Conservation (phyloP, 148 eudicot species). For the Pharnaceum exiguum region DNA sequence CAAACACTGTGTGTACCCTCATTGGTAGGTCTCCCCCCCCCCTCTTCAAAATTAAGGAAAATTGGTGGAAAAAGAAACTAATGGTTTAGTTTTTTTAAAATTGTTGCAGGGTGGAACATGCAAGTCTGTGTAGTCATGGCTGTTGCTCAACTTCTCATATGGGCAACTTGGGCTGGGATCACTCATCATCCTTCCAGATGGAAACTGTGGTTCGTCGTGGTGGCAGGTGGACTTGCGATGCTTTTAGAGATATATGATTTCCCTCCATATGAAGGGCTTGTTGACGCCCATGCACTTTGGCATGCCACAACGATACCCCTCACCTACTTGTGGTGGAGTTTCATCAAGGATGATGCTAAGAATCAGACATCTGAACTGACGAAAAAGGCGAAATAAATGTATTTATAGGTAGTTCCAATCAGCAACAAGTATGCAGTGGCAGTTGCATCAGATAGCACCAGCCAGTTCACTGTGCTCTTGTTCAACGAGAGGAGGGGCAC, state of each 20-base stretch:
- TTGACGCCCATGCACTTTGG: conserved; percentile 93
- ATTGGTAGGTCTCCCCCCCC: no score
- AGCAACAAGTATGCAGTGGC: no score
- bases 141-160: conserved; percentile 60
- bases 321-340: conserved; percentile 88
- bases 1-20: no score
- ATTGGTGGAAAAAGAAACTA: no score
- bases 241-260: conserved; percentile 78
- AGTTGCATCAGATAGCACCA: no score
- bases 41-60: no score
- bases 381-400: conserved; percentile 71
- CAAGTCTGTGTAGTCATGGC: conserved; percentile 77
- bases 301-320: conserved; percentile 86
- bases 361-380: conserved; percentile 40
- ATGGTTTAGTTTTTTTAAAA: no score
- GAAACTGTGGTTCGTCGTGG: conserved; percentile 82
- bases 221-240: conserved; percentile 74
- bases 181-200: conserved; percentile 67
- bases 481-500: no score
- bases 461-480: no score
- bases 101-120: conserved; percentile 98
- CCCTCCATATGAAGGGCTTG: conserved; percentile 63
- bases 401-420: no score
- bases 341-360: conserved; percentile 76
- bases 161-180: conserved; percentile 80